A percentile compares a stretch with the other conserved stretches of the same genome.
phyloP scores from a whole-genome alignment of 805 yeast species.

The Barnettozyma vustinii region DNA sequence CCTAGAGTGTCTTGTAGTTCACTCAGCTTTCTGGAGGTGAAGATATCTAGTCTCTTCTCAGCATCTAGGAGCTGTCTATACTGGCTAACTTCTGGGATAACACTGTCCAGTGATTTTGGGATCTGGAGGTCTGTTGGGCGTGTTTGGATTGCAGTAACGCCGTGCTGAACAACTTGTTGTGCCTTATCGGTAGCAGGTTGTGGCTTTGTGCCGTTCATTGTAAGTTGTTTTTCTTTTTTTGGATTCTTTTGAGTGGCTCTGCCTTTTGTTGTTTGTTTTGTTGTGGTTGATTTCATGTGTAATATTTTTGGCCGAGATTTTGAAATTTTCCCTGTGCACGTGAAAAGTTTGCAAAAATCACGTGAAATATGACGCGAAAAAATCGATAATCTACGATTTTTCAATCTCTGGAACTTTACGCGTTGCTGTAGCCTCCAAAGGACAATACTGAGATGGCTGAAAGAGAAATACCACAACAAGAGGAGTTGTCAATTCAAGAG shows the following conservation, averaged over 20 bases:
- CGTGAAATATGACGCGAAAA: background rate
- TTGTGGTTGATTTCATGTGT: background rate
- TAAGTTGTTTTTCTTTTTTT: background rate
- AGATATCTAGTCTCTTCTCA: slow-evolving; percentile 77
- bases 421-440: background rate
- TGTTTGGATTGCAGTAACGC: slow-evolving; percentile 18
- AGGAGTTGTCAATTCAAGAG: slow-evolving; percentile 32
- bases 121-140: slow-evolving; percentile 52
- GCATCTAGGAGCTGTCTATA: slow-evolving; percentile 71
- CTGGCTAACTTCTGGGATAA: slow-evolving; percentile 65
- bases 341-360: background rate
- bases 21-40: slow-evolving; percentile 74
- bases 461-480: slow-evolving; percentile 16
- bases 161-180: slow-evolving; percentile 19
- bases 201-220: slow-evolving; percentile 2
- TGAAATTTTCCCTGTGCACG: background rate
- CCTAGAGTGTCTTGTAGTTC: slow-evolving; percentile 73
- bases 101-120: slow-evolving; percentile 38
- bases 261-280: background rate
- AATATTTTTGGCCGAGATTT: background rate
- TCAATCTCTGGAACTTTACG: background rate
- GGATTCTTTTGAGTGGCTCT: background rate
- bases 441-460: background rate
- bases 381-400: background rate
- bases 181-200: slow-evolving; percentile 2